A percentile compares a stretch with the other conserved stretches of the same genome.
Conservation (phyloP, 129 eudicot genomes). For the Smallanthus sonchifolius region DNA sequence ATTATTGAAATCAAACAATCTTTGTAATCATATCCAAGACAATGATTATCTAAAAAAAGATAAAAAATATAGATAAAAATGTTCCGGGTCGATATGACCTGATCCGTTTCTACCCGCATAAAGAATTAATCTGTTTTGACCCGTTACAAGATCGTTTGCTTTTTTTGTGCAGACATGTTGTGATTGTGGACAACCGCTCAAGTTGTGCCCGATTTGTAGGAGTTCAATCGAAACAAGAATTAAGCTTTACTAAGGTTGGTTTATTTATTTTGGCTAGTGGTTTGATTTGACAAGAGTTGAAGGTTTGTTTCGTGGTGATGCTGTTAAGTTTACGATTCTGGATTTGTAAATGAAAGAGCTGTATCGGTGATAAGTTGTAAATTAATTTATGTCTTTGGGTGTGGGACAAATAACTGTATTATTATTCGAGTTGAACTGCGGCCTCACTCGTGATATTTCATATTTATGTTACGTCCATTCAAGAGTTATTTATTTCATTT, state of each 20-base stretch:
- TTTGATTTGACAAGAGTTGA: neutral
- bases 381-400: slow-evolving; percentile 6
- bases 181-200: slow-evolving; percentile 75
- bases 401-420: neutral
- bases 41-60: neutral
- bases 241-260: slow-evolving; percentile 60
- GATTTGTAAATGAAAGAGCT: slow-evolving; percentile 20
- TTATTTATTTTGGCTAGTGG: neutral
- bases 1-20: neutral
- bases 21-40: neutral
- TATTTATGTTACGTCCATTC: no score
- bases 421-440: neutral
- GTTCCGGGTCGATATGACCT: neutral
- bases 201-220: slow-evolving; percentile 83
- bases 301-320: neutral
- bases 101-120: neutral
- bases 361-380: slow-evolving; percentile 7
- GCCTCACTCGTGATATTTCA: neutral
- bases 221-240: slow-evolving; percentile 67
- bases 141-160: neutral
- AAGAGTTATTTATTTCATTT: no score
- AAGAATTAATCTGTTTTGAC: neutral
- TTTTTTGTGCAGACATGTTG: slow-evolving; percentile 64
- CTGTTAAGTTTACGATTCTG: neutral
- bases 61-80: neutral